Percentiles rank a stretch among this genome's conserved stretches.
These are phyloP conservation scores for Termitomyces sp. DNA, from an alignment of 768 basidiomycete genomes.

Conservation along the genomic window DNA sequence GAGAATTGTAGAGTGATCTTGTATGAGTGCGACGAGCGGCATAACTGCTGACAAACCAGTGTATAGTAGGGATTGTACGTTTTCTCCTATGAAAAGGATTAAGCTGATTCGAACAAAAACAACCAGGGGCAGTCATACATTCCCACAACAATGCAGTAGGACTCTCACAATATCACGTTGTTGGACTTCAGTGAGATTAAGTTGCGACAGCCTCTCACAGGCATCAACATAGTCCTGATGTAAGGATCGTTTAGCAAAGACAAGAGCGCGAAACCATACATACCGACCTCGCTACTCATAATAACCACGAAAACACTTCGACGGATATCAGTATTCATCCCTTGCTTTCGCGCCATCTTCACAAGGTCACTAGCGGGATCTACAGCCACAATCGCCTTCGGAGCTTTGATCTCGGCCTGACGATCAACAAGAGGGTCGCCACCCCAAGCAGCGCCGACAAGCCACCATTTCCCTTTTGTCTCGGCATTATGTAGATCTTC, in stretches of 20 bases:
- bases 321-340: conserved; percentile 97
- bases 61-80: conserved; percentile 95
- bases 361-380: conserved; percentile 40
- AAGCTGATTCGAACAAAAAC: conserved; percentile 4
- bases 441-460: conserved; percentile 94
- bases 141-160: conserved; percentile 86
- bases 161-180: conserved; percentile 95
- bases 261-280: background rate
- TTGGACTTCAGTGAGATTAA: conserved; percentile 83
- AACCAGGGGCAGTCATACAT: conserved; percentile 41
- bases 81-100: conserved; percentile 57
- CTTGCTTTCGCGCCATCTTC: conserved; percentile 87
- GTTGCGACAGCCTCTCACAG: conserved; percentile 79
- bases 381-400: conserved; percentile 15
- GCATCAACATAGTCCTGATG: conserved; percentile 93
- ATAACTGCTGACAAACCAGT: conserved; percentile 81
- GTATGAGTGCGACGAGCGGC: conserved; percentile 72
- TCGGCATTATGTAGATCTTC: conserved; percentile 81
- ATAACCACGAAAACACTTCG: conserved; percentile 88
- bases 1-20: conserved; percentile 92
- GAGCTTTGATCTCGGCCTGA: conserved; percentile 31
- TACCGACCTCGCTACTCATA: conserved; percentile 89
- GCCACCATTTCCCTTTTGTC: conserved; percentile 96
- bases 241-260: background rate
- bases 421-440: conserved; percentile 86